Evolutionary conservation across 2,329 filamentous ascomycete species (phyloP).

Genomic region (Xylariaceae sp.): DNA sequence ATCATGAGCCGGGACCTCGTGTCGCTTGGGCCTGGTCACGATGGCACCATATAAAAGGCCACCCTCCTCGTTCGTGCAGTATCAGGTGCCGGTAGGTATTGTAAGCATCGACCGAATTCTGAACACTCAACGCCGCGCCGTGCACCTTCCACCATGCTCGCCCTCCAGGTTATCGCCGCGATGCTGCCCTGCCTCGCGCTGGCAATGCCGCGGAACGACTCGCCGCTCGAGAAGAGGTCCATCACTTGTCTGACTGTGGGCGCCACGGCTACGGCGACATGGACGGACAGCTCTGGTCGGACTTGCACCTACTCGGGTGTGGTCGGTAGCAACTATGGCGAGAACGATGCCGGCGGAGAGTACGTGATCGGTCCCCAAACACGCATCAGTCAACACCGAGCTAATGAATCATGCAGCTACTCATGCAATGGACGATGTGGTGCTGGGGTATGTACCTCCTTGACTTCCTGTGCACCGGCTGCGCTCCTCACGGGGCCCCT

Average conservation of each 20-base stretch:
- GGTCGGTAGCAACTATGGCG: constrained; percentile 46
- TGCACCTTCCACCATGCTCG: too few species aligned
- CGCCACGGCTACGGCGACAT: constrained; percentile 38
- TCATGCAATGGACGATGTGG: constrained; percentile 46
- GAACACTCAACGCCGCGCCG: neutral
- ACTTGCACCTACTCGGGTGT: constrained; percentile 38
- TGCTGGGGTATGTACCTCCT: too few species aligned
- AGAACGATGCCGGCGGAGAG: constrained; percentile 38
- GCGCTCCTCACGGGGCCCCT: too few species aligned
- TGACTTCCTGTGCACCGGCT: too few species aligned
- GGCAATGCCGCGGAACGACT: neutral
- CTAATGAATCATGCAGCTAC: constrained; percentile 31
- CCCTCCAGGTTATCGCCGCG: neutral
- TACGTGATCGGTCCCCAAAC: constrained; percentile 21
- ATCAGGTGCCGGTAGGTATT: too few species aligned
- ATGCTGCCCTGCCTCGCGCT: neutral
- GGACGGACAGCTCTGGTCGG: constrained; percentile 39
- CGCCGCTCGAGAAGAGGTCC: constrained; percentile 16
- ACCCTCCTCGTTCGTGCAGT: too few species aligned
- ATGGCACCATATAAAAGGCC: too few species aligned
- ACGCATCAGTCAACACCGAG: too few species aligned
- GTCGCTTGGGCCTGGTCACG: too few species aligned
- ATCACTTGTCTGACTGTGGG: constrained; percentile 37
- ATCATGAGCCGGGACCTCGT: too few species aligned
- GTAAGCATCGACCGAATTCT: too few species aligned